Conservation (phyloP, 805 yeast genomes). For the Brettanomyces sp. region DNA sequence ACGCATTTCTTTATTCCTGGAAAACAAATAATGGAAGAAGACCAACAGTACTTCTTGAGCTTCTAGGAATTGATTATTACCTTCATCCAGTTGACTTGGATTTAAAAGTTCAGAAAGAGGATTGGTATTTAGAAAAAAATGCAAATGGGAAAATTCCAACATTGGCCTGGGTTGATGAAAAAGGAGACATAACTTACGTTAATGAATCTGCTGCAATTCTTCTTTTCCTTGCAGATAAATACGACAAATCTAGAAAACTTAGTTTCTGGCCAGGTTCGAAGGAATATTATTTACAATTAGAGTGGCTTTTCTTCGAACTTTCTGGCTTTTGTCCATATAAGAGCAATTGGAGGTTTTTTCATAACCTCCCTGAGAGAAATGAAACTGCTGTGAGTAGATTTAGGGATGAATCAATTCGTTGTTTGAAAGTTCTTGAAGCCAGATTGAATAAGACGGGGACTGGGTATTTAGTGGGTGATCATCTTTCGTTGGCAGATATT, state of each 20-base stretch:
- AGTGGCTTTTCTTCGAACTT: conserved; percentile 48
- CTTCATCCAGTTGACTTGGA: conserved; percentile 32
- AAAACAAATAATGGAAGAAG: conserved; percentile 39
- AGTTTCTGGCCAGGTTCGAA: conserved; percentile 30
- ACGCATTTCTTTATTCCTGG: conserved; percentile 32
- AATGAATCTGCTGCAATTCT: conserved; percentile 58
- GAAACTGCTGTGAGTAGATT: conserved; percentile 47
- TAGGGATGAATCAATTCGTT: conserved; percentile 39
- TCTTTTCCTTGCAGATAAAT: conserved; percentile 49
- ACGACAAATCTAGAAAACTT: conserved; percentile 43
- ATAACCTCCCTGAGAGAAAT: conserved; percentile 35
- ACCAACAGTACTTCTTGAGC: conserved; percentile 30
- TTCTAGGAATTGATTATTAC: conserved; percentile 33
- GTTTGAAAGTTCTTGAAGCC: conserved; percentile 44
- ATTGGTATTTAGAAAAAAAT: conserved; percentile 46
- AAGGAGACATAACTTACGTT: conserved; percentile 35
- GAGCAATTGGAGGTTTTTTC: conserved; percentile 42
- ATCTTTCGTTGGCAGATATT: conserved; percentile 50
- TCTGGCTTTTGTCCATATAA: conserved; percentile 55
- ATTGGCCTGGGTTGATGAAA: conserved; percentile 28
- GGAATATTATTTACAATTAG: conserved; percentile 42
- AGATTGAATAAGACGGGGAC: conserved; percentile 36
- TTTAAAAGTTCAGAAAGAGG: conserved; percentile 40
- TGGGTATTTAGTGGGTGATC: conserved; percentile 54
- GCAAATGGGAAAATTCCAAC: conserved; percentile 61